Evolutionary conservation across 164 flowering plant species (phyloP).

Genomic region (Paratinospora sagittata): DNA sequence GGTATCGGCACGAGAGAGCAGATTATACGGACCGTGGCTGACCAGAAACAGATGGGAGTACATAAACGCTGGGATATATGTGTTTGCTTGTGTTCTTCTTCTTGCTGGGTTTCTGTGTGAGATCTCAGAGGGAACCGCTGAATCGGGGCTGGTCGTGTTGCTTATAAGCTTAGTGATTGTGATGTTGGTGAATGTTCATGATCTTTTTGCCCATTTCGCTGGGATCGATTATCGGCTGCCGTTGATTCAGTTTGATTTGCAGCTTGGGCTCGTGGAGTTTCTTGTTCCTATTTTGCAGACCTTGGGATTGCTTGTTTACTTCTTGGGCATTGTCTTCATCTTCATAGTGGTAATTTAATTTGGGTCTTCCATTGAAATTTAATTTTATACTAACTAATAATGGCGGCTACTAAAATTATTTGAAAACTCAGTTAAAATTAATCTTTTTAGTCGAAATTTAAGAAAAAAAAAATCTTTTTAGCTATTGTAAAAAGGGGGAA

Average conservation of each 20-base stretch:
- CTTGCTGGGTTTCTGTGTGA: constrained; percentile 51
- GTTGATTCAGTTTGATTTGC: constrained; percentile 50
- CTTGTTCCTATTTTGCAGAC: constrained; percentile 59
- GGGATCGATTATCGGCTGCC: constrained; percentile 51
- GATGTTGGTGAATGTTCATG: constrained; percentile 54
- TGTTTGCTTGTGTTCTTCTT: constrained; percentile 53
- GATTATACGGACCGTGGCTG: constrained; percentile 63
- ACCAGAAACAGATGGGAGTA: constrained; percentile 58
- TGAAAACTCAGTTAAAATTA: no score
- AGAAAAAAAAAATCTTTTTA: no score
- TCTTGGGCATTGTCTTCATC: constrained; percentile 53
- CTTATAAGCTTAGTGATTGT: constrained; percentile 44
- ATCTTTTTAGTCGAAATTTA: no score
- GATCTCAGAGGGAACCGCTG: constrained; percentile 37
- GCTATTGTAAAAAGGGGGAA: no score
- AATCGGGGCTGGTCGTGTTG: constrained; percentile 54
- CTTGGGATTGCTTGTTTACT: constrained; percentile 43
- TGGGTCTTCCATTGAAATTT: no score
- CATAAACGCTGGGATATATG: constrained; percentile 72
- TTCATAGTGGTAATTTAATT: constrained; percentile 18
- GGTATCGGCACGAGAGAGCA: constrained; percentile 66
- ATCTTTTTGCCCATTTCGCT: constrained; percentile 75
- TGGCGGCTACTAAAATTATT: no score
- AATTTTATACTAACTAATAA: no score
- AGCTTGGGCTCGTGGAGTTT: constrained; percentile 74